Base-by-base conservation (phyloP, 352 stramenopile species). In the Phytophthora multivora region DNA sequence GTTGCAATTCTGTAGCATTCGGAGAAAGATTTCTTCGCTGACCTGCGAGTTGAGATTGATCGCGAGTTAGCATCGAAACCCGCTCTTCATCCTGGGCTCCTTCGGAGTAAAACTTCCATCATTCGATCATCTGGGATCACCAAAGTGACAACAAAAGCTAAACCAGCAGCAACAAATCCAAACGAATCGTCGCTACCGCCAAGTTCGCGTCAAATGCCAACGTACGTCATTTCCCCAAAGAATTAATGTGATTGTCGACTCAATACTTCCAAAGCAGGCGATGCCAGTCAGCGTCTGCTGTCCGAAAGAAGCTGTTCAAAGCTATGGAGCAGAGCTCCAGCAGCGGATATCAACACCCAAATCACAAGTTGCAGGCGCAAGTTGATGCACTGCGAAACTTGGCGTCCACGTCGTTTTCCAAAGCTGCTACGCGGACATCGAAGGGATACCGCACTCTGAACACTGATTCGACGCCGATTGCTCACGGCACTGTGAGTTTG, bases 281-380 rank as follows among this genome's bases (percentile, higher is more conserved):
- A 18, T 91, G 81, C 36, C 76, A 86, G 36, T 92, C 83, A 0
- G 83, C 83, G 2, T 90, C 83, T 10, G 72, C 68, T 30, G 71
- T 92, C 10, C 75, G 83, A 15, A 88, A 86, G 50, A 86, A 87
- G n/a, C 74, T 92, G 35, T 71, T 82, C 3, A 51, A 74, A 31
- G 81, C 79, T 1, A 72, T 88, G 19, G 79, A 89, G 31, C 75
- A 83, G 36, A 76, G 80, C 30, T 67, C 49, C 38, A 77, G 50
- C 42, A 59, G 13, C 15, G 49, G 66, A 25, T 43, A 73, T 25
- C 50, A 79, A 35, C 41, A 63, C 63, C 15, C 65, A 75, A 69
- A 60, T 21, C 58, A 69, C 45, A 72, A 72, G 31, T 36, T 72
- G n/a, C 63, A 72, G 40, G 26, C 45, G 23, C 75, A 88, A 47